Evolutionary conservation across 2,329 filamentous ascomycete genomes (phyloP), one percentile per base, ranked within the genome.

Genomic region (Talaromyces verruculosus): DNA sequence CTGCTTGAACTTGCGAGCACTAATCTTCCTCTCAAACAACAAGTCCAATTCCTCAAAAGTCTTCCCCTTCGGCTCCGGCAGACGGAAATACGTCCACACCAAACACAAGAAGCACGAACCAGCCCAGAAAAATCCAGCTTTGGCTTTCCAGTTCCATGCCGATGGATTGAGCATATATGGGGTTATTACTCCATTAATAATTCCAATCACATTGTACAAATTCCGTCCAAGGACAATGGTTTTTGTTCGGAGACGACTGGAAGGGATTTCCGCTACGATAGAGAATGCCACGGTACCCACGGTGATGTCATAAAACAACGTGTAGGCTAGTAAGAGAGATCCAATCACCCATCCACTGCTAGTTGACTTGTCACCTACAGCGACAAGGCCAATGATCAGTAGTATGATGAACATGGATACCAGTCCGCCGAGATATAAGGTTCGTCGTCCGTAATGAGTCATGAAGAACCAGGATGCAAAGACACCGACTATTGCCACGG

Each of bases 221-320:
- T 91, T 91, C 64, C 93, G 89, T 0, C 91, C 92, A 3, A 96
- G 85, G 1, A 95, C 92, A 22, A 96, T 90, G 0, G 93, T 96
- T 82, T 97, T 97, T 80, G 95, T 93, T 74, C 93, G 90, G 39
- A 97, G 84, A 1, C 93, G 86, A 17, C 91, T 87, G 0, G 92
- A 92, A 0, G 91, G 92, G 28, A 97, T 80, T 76, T 97, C 93
- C 1, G 91, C 87, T 3, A 96, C 93, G 13, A 97, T 85, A 0
- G 92, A 95, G 80, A 96, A 97, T 77, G 90, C 92, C 7, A 96
- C 92, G 0, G 93, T 95, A 45, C 93, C 93, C 59, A 97, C 92
- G 0, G 91, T 91, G 60, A 94, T 83, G 75, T 97, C 91, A 79
- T 96, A 97, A 71, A 89, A 86, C 55, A 94, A 81, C 0, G 93